Evolutionary conservation across 73 alveolate species (phyloP), one percentile per base, ranked within the genome.

Genomic region (Paramecium sonneborni): DNA sequence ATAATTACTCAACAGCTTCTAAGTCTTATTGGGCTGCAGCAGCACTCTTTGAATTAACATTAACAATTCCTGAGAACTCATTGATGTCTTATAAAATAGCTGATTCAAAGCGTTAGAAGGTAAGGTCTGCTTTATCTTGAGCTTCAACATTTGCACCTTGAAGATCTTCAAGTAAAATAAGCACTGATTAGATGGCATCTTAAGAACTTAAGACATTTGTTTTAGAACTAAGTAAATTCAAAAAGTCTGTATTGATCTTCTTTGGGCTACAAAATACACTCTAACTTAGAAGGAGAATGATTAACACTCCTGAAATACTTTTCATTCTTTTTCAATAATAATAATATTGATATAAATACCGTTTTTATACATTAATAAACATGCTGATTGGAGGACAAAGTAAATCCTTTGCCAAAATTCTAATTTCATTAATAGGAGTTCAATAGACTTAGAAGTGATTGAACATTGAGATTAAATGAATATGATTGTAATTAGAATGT

Each of bases 41-140:
- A 23, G 87, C 87, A 37, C 67, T 39, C 87, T 74, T 74, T 28
- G 87, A 74, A 74, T 74, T 74, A 1, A 74, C 87, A 37, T 74
- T 74, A 5, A 74, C 87, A 74, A 74, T 74, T 74, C 87, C 87
- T 74, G 87, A 74, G 56, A 74, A 74, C 58, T 74, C 87, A 37
- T 74, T 74, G 56, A 74, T 35, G 12, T 74, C 87, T 1, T 37
- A 1, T 8, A 74, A 74, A 34, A 74, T 74, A 21, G 87, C 87
- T 74, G 37, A 37, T 74, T 74, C 87, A 37, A 74, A 74, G 6
- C 87, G 28, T 39, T 74, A 74, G 37, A 34, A 74, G 21, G 87
- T 74, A 20, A 74, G 26, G 58, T 74, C 87, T 21, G 87, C 87
- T 14, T 74, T 74, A 14, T 74, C 87, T 74, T 74, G 58, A 6